Evolutionary conservation across 2,329 filamentous ascomycete genomes (phyloP), one percentile per base, ranked within the genome.

Genomic region (Lasiodiplodia hormozganensis): DNA sequence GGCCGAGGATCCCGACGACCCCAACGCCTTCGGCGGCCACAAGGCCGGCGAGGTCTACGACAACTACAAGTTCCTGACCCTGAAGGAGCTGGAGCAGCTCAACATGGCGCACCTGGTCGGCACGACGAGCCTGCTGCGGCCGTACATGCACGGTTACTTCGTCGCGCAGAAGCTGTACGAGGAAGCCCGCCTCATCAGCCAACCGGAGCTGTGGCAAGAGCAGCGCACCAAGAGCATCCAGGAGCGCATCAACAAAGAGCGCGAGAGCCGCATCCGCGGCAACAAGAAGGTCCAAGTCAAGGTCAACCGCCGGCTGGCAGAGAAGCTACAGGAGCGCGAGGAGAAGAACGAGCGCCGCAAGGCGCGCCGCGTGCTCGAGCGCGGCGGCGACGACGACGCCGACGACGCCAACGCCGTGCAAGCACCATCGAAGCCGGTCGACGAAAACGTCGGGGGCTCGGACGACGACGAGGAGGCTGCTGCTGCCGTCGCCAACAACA

Each of bases 61-160:
- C 82, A 98, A 99, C 81, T 98, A 95, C 88, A 99, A 98, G 82
- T 99, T 99, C 87, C 85, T 99, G 76, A 97, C 95, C 2, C 80
- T 93, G 70, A 89, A 92, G 53, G 94, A 99, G 79, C 85, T 99
- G 65, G 92, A 92, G 74, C 88, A 90, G 43, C 87, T 99, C 72
- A 96, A 93, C 77, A 81, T 99, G 76, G 90, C 92, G 65, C 95
- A 98, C 77, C 85, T 99, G 58, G 87, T 99, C 68, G 95, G 95
- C 72, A 94, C 93, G 74, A 97, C 94, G 34, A 96, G 92, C 76
- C 83, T 98, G 23, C 84, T 99, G 51, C 88, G 95, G 54, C 96
- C 96, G 53, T 99, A 99, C 78, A 99, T 99, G 96, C 96, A 99
- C 78, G 96, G 96, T 74, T 98, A 96, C 85, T 99, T 99, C 82